Evolutionary conservation across 2,329 filamentous ascomycete genomes (phyloP).

Genomic region (Penicillium sp.): DNA sequence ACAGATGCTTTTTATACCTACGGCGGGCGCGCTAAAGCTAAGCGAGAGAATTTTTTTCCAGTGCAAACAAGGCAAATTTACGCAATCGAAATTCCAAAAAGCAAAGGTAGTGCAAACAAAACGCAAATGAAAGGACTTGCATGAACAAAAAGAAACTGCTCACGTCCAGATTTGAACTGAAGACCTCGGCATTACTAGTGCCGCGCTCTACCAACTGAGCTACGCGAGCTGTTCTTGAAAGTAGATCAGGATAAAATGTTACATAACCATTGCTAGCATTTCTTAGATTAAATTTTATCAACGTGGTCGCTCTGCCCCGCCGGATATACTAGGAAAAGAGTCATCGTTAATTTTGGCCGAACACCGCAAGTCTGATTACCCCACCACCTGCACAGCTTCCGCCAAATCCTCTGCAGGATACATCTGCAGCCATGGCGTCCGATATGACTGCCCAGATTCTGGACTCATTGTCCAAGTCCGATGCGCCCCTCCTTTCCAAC

Average conservation of each 20-base stretch:
- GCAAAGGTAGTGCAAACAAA: neutral
- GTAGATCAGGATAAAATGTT: rapidly evolving
- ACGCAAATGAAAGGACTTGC: neutral
- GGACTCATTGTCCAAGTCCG: constrained; percentile 61
- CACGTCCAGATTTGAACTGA: neutral
- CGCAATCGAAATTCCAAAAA: neutral
- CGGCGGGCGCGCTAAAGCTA: constrained; percentile 20
- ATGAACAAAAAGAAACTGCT: neutral
- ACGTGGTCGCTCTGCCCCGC: constrained; percentile 24
- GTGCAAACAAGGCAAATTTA: neutral
- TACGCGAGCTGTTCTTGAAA: neutral
- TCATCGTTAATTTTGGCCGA: constrained; percentile 34
- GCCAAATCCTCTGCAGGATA: constrained; percentile 25
- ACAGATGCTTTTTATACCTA: constrained; percentile 29
- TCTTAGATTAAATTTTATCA: neutral
- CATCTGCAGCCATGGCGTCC: constrained; percentile 40
- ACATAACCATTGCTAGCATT: neutral
- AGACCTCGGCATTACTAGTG: neutral
- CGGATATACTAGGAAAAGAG: constrained; percentile 33
- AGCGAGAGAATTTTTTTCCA: constrained; percentile 24
- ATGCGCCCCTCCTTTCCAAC: constrained; percentile 63
- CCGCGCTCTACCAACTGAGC: neutral
- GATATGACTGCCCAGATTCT: constrained; percentile 67
- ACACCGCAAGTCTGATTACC: constrained; percentile 15
- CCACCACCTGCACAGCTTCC: constrained; percentile 7